Conservation (phyloP, 306 rosid genomes). For the Carpinus fangiana region DNA sequence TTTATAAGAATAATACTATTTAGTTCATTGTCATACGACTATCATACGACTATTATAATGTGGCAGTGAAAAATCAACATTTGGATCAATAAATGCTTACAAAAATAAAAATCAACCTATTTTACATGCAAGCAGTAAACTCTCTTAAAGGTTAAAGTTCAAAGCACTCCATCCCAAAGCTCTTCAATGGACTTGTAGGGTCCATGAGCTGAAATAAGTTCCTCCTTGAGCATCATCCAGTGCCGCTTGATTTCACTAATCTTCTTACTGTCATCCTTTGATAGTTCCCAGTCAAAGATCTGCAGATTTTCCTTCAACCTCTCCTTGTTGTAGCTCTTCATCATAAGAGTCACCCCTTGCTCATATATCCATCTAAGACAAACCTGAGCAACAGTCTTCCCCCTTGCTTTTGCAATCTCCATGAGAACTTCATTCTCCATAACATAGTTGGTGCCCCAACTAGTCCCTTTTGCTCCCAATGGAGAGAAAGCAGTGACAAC, state of each 20-base stretch:
- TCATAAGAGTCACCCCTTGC: background rate
- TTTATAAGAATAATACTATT: no score
- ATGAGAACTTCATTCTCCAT: constrained; percentile 11
- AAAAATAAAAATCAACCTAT: no score
- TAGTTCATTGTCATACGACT: background rate
- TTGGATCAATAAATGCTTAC: no score
- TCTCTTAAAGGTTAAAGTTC: background rate
- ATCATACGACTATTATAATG: no score
- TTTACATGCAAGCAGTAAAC: no score
- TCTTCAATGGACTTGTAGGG: constrained; percentile 1
- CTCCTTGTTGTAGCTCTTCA: constrained; percentile 13
- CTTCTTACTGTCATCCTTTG: background rate
- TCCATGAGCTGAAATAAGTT: background rate
- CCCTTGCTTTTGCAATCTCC: background rate
- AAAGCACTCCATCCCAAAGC: constrained; percentile 5
- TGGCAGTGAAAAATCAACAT: no score
- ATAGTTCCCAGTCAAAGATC: constrained; percentile 2
- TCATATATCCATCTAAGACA: constrained; percentile 8
- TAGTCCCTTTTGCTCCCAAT: constrained; percentile 6
- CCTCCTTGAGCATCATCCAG: background rate
- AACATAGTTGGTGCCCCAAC: constrained; percentile 13
- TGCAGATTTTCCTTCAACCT: constrained; percentile 9
- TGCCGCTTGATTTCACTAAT: constrained; percentile 1
- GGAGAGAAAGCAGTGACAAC: constrained; percentile 9
- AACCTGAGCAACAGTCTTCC: constrained; percentile 18